phyloP scores from a whole-genome alignment of 148 eudicot genomes.

The Talinum fruticosum region DNA sequence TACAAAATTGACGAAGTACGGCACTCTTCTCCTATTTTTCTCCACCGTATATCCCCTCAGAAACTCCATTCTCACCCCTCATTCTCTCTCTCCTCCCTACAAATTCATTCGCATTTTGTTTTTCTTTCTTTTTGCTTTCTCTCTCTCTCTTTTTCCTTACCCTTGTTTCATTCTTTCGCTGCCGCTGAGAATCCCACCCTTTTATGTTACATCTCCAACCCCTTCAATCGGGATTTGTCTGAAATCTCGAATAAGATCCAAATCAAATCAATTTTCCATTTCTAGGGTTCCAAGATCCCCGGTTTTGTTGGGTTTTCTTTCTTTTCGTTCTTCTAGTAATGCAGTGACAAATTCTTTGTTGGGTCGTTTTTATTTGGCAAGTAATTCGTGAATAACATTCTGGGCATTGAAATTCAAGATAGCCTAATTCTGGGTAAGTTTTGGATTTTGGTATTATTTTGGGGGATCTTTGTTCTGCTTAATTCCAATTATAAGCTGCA shows the following conservation, averaged over 20 bases:
- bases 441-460: constrained; percentile 8
- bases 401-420: not conserved
- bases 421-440: not conserved
- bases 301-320: constrained; percentile 1
- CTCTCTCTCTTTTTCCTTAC: not conserved
- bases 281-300: constrained; percentile 3
- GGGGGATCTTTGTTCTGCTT: not conserved
- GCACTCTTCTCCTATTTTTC: constrained; percentile 4
- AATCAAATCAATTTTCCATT: not conserved
- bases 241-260: not conserved
- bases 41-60: constrained; percentile 8
- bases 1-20: not conserved
- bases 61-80: not conserved
- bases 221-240: not conserved
- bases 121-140: not conserved
- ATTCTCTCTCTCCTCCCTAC: not conserved
- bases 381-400: not conserved
- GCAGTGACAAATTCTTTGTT: not conserved
- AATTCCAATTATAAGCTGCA: not conserved
- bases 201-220: not conserved
- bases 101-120: not conserved
- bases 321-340: not conserved
- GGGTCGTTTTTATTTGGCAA: not conserved
- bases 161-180: not conserved
- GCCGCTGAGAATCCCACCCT: not conserved